phyloP scores from a whole-genome alignment of 345 rosid species.

The Passiflora organensis region DNA sequence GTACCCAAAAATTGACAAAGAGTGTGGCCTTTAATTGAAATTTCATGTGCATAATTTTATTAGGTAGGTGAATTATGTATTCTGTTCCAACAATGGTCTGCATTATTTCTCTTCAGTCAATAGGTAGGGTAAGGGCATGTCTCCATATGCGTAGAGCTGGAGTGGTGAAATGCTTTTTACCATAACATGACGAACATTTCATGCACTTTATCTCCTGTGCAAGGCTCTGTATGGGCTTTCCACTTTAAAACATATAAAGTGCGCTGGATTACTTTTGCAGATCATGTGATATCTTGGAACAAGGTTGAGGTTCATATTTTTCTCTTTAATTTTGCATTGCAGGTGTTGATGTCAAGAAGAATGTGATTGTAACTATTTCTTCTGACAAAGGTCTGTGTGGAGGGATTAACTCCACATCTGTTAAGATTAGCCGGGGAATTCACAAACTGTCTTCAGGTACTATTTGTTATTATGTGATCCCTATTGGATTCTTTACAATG shows the following conservation, averaged over 20 bases:
- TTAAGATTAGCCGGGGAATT: constrained; percentile 72
- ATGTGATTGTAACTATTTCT: constrained; percentile 79
- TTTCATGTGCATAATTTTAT: too few species aligned
- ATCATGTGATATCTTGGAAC: too few species aligned
- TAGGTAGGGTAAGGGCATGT: too few species aligned
- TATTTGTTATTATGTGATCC: constrained; percentile 2
- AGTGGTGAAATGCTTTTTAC: too few species aligned
- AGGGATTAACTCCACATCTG: constrained; percentile 91
- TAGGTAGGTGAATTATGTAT: neutral
- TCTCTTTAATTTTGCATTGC: constrained; percentile 11
- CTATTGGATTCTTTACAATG: neutral
- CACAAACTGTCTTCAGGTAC: constrained; percentile 67
- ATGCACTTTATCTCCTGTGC: neutral
- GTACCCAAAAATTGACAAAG: too few species aligned
- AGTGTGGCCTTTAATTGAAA: too few species aligned
- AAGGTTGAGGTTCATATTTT: neutral
- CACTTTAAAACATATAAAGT: too few species aligned
- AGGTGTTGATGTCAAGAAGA: constrained; percentile 95
- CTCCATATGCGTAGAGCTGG: too few species aligned
- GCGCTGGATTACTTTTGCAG: too few species aligned
- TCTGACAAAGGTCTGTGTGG: constrained; percentile 99
- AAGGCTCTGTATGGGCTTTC: too few species aligned
- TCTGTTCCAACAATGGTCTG: neutral
- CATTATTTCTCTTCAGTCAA: neutral
- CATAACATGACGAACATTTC: too few species aligned